Percentiles rank a stretch among this genome's conserved stretches.
phyloP scores from a whole-genome alignment of 2,329 filamentous ascomycete genomes.

The Stagonosporopsis chrysanthemi region DNA sequence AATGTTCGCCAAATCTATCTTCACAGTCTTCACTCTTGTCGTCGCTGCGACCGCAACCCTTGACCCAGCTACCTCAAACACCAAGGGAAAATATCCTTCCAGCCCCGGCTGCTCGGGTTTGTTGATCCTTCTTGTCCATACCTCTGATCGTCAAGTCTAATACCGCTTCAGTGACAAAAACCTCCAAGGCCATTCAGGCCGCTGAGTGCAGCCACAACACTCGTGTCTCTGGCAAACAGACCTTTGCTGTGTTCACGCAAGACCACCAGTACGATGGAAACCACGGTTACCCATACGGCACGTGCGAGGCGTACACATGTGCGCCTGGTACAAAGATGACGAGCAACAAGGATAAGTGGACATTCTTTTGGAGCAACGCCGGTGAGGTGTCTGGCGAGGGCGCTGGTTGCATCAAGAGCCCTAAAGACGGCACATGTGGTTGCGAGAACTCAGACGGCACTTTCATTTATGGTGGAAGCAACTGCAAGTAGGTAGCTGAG shows the following conservation, averaged over 20 bases:
- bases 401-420: slow-evolving; percentile 39
- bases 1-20: slow-evolving; percentile 12
- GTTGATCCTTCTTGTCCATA: neutral
- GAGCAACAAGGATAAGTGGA: slow-evolving; percentile 26
- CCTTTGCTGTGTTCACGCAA: slow-evolving; percentile 53
- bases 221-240: slow-evolving; percentile 46
- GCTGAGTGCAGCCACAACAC: slow-evolving; percentile 55
- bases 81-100: slow-evolving; percentile 44
- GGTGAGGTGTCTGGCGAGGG: slow-evolving; percentile 31
- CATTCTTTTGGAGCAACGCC: slow-evolving; percentile 34
- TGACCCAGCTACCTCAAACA: slow-evolving; percentile 49
- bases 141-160: neutral
- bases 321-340: slow-evolving; percentile 26
- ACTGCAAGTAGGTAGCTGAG: slow-evolving; percentile 4
- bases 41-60: slow-evolving; percentile 44
- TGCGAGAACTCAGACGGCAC: slow-evolving; percentile 37
- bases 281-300: slow-evolving; percentile 58
- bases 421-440: slow-evolving; percentile 32
- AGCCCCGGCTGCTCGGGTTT: slow-evolving; percentile 35
- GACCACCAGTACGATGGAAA: slow-evolving; percentile 56
- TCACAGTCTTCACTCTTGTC: slow-evolving; percentile 22
- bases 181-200: slow-evolving; percentile 51
- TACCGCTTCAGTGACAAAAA: slow-evolving; percentile 32
- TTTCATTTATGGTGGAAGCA: slow-evolving; percentile 27
- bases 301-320: slow-evolving; percentile 46